These are phyloP conservation scores for Pichia sp. DNA, from an alignment of 1,139 yeast genomes.

Conservation along the genomic window DNA sequence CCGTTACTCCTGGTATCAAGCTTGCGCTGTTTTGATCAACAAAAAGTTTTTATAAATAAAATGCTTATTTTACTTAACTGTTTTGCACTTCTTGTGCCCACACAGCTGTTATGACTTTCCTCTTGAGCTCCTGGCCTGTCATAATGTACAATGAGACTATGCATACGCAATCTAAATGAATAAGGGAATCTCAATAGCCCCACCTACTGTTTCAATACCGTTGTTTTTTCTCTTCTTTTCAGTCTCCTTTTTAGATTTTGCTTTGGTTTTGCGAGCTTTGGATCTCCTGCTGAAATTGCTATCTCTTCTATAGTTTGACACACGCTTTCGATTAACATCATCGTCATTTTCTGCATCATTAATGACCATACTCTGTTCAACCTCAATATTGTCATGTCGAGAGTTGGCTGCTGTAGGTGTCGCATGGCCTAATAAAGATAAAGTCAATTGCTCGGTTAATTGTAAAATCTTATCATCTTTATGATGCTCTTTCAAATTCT, in stretches of 20 bases:
- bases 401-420: constrained; percentile 4
- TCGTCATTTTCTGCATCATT: constrained; percentile 10
- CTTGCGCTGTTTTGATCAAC: too few relatives aligned
- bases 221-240: constrained; percentile 21
- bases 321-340: constrained; percentile 7
- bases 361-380: constrained; percentile 14
- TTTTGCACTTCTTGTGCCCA: too few relatives aligned
- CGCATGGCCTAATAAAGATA: constrained; percentile 24
- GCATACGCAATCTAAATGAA: constrained; percentile 36
- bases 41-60: too few relatives aligned
- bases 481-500: background rate
- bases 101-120: too few relatives aligned
- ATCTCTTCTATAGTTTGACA: constrained; percentile 10
- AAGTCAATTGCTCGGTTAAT: constrained; percentile 20
- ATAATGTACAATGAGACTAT: too few relatives aligned
- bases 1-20: too few relatives aligned
- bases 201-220: constrained; percentile 36
- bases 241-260: constrained; percentile 9
- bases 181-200: constrained; percentile 42
- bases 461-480: constrained; percentile 12
- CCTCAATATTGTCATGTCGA: constrained; percentile 8
- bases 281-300: constrained; percentile 3
- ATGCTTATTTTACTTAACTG: too few relatives aligned
- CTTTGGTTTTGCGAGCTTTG: constrained; percentile 11
- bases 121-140: too few relatives aligned